Base-by-base conservation (phyloP, 2,329 filamentous ascomycete species). In the Cercospora brassicicola region DNA sequence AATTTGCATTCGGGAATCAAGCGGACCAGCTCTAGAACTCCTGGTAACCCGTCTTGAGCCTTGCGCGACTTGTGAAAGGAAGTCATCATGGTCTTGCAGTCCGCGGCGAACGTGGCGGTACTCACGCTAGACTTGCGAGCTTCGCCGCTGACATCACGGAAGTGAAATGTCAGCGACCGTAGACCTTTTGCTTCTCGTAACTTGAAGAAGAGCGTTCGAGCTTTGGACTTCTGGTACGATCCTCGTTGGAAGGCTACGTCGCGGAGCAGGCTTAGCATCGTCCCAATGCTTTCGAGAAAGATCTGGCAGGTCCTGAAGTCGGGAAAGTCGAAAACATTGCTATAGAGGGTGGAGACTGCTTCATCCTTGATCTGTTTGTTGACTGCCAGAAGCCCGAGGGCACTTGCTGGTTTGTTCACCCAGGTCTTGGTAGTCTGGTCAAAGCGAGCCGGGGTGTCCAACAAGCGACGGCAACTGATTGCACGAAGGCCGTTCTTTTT, bases 331-430 rank as follows among this genome's bases (percentile, higher is more conserved):
- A 69, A 67, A 4, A 7, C 11, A 15, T 67, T 65, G 20, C 20
- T 51, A 20, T 69, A 69, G 2, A 62, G 13, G 8, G 64, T 45
- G 9, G 61, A 42, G 28, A 36, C 48, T 18, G 57, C 56, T 55
- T 69, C 67, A 8, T 42, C 15, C 1, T 8, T n/a, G 10, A 69
- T 65, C 59, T 67, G 67, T 51, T 64, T 48, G 64, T 48, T 62
- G 31, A 31, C 51, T 26, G 11, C 5, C 6, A 69, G 10, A 2
- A 69, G 39, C 1, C 28, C 39, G 51, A 66, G 45, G 3, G 59
- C 48, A 48, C 63, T 69, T 5, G 45, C 59, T 9, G 31, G 15
- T 15, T 55, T 55, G 4, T 55, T 30, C 5, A 1, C 10, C 48
- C 48, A 55, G 6, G 23, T 53, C 8, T 7, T 23, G 0, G 10